These are phyloP conservation scores for Paxillus involutus DNA, from an alignment of 768 basidiomycete genomes.

Conservation along the genomic window DNA sequence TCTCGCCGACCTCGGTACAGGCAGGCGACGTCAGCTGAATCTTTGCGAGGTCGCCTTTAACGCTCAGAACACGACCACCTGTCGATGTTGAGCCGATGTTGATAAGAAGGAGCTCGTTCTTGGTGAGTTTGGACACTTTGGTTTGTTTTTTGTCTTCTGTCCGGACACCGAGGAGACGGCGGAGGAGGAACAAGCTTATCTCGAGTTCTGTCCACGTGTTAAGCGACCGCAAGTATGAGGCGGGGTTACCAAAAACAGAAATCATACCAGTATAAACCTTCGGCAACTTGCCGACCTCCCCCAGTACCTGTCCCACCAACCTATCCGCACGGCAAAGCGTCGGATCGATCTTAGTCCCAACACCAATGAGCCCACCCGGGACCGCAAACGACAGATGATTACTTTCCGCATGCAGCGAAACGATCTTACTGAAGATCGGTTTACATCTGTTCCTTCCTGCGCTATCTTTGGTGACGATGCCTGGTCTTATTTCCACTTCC, in stretches of 20 bases:
- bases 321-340: constrained; percentile 97
- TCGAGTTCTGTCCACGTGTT: constrained; percentile 63
- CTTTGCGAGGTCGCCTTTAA: constrained; percentile 94
- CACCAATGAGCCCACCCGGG: constrained; percentile 97
- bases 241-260: background rate
- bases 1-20: constrained; percentile 96
- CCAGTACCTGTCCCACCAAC: constrained; percentile 94
- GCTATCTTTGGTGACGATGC: constrained; percentile 93
- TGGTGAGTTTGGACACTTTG: constrained; percentile 87
- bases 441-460: constrained; percentile 88
- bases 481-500: constrained; percentile 96
- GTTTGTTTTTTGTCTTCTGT: constrained; percentile 99
- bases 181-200: constrained; percentile 91
- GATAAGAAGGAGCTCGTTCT: constrained; percentile 91
- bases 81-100: constrained; percentile 98
- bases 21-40: constrained; percentile 93
- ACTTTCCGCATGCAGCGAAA: constrained; percentile 92
- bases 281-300: constrained; percentile 91
- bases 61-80: constrained; percentile 90
- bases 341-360: constrained; percentile 95
- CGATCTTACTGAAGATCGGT: constrained; percentile 90
- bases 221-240: too few species aligned
- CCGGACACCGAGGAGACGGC: constrained; percentile 95
- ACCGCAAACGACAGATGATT: constrained; percentile 95
- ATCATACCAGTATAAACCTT: constrained; percentile 81